A percentile compares a stretch with the other conserved stretches of the same genome.
These are phyloP conservation scores for Hyaloscypha variabilis DNA, from an alignment of 495 filamentous ascomycete genomes.

Conservation along the genomic window DNA sequence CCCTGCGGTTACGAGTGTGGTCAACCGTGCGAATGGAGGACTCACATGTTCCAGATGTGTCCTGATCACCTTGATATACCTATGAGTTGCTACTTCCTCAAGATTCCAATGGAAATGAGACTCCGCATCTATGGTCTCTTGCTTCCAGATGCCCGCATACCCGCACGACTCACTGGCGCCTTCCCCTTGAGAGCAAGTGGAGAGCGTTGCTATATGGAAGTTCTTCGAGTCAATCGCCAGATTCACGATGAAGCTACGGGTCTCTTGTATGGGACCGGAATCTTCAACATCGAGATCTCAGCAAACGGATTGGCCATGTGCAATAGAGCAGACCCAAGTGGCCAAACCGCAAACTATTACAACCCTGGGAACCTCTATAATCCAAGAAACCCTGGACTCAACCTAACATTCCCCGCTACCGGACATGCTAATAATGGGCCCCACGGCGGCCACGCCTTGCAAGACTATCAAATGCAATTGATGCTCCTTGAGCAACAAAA, in stretches of 20 bases:
- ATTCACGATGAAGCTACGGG: constrained; percentile 20
- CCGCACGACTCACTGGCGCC: not conserved
- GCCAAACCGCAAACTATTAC: too few relatives aligned
- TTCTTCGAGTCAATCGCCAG: constrained; percentile 18
- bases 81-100: constrained; percentile 17
- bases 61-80: not conserved
- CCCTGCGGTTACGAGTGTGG: constrained; percentile 20
- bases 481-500: constrained; percentile 98
- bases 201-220: not conserved
- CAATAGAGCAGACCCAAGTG: constrained; percentile 5
- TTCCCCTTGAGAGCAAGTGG: not conserved
- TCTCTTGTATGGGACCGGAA: constrained; percentile 14
- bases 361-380: too few relatives aligned
- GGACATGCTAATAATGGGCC: too few relatives aligned
- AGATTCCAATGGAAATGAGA: constrained; percentile 20
- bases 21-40: constrained; percentile 15
- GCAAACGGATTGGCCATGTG: constrained; percentile 14
- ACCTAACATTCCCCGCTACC: too few relatives aligned
- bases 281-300: constrained; percentile 18
- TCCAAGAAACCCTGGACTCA: too few relatives aligned
- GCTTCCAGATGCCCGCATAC: constrained; percentile 14
- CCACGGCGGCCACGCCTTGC: constrained; percentile 81
- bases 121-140: constrained; percentile 20
- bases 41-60: constrained; percentile 18
- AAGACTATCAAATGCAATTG: constrained; percentile 98